Evolutionary conservation across 164 flowering plant species (phyloP), one percentile per base, ranked within the genome.

Genomic region (Paratinospora sagittata): DNA sequence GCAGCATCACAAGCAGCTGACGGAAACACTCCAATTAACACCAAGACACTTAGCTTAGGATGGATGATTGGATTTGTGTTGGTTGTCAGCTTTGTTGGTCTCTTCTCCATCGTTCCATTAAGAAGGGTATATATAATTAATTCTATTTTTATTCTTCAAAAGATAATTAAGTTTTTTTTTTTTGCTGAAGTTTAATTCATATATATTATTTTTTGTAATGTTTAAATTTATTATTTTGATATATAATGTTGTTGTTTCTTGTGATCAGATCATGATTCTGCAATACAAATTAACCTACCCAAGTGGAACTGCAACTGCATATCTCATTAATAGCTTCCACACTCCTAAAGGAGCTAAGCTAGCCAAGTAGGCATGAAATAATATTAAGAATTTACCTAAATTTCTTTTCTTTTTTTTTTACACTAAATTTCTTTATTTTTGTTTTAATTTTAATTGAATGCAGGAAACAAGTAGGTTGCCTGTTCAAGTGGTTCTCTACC

Each of bases 1-100:
- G 24, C 84, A 8, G 89, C 88, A 4, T 57, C 37, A 1, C 82
- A 83, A 45, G 70, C 80, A 27, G 81, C 73, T 0, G 77, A 69
- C 13, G 84, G 78, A 19, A 74, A 74, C 74, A 76, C 75, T 0
- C 78, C 82, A 9, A 34, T 13, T 6, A 83, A 82, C 37, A 71
- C 75, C 6, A 85, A 85, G 80, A 30, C 41, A 0, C 87, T 80
- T 5, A 47, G 73, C 0, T 67, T 87, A 6, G 78, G 80, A 1
- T 87, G 91, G 91, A 85, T 87, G 75, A 78, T 82, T 36, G 85
- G 75, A 0, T 87, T 85, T 63, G 80, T 85, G 19, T 77, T 83
- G 52, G 63, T 33, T 36, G 91, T 87, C 12, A 87, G 91, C 76
- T 87, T 85, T 23, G 82, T 85, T 13, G 91, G 91, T 13, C 73